phyloP scores from a whole-genome alignment of 2,329 filamentous ascomycete genomes.

The Penicillium palitans region DNA sequence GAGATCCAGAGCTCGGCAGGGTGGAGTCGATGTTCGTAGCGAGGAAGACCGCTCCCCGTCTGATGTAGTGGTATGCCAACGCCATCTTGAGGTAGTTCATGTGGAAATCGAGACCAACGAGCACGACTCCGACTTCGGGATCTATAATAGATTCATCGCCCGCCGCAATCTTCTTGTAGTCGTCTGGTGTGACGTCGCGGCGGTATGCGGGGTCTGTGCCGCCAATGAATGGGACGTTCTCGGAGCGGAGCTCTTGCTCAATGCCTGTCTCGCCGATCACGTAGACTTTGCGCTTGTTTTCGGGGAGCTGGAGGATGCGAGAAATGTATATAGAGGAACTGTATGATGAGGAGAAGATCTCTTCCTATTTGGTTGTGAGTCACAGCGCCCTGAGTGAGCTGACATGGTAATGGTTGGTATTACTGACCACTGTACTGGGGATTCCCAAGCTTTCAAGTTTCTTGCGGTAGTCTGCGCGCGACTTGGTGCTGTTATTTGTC shows the following conservation, averaged over 20 bases:
- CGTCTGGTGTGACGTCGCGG: slow-evolving; percentile 74
- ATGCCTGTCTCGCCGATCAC: slow-evolving; percentile 90
- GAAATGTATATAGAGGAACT: slow-evolving; percentile 94
- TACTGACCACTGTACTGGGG: slow-evolving; percentile 62
- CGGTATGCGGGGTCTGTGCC: slow-evolving; percentile 79
- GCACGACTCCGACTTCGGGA: slow-evolving; percentile 83
- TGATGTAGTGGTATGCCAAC: slow-evolving; percentile 81
- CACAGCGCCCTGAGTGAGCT: neutral
- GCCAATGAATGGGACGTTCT: slow-evolving; percentile 77
- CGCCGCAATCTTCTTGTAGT: slow-evolving; percentile 73
- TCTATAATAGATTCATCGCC: slow-evolving; percentile 73
- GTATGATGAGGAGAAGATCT: slow-evolving; percentile 96
- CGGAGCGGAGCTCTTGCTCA: slow-evolving; percentile 79
- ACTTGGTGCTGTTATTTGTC: slow-evolving; percentile 99
- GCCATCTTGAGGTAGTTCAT: slow-evolving; percentile 92
- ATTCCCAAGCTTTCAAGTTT: slow-evolving; percentile 84
- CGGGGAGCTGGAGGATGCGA: slow-evolving; percentile 77
- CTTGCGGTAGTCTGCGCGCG: slow-evolving; percentile 85
- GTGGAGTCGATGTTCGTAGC: slow-evolving; percentile 94
- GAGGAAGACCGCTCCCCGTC: slow-evolving; percentile 76
- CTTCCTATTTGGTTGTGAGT: slow-evolving; percentile 57
- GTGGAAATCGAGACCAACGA: slow-evolving; percentile 90
- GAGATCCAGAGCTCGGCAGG: slow-evolving; percentile 73
- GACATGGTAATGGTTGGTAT: neutral
- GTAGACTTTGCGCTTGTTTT: slow-evolving; percentile 87